Base-by-base conservation (phyloP, 2,329 filamentous ascomycete species). In the Leptographium lundbergii region DNA sequence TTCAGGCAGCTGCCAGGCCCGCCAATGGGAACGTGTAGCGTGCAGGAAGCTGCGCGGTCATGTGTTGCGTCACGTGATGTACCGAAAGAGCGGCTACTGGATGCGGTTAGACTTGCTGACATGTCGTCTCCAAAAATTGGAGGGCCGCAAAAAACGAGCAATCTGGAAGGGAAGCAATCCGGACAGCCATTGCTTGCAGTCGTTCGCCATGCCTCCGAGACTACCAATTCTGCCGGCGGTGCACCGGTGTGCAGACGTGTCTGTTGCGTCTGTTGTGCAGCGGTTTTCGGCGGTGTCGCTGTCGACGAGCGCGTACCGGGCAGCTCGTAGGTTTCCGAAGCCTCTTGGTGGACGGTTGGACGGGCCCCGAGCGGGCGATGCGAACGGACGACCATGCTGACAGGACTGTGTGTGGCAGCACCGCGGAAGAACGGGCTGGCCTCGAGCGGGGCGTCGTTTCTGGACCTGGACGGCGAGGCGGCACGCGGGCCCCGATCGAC, bases 161-260 rank as follows among this genome's bases (percentile, higher is more conserved):
- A 34, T 34, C 32, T 34, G 6, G 14, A 14, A 39, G 36, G 13
- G 14, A 39, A 39, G 36, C 14, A 17, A 39, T 39, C 14, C 36
- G 7, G 36, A 39, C 13, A 39, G 36, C 36, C 32, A 34, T 34
- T 34, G 36, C 13, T 4, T 17, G 36, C 13, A 39, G 13, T 13
- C 13, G 9, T 11, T 91, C 61, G 54, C 50, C 27, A 66, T 66
- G 64, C 57, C 64, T 25, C 61, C 63, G 19, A 62, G 62, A 62
- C 50, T 65, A 56, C 53, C 59, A 48, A 25, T 34, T 22, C 42
- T 48, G n/a, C 32, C 56, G 47, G 56, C 55, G 19, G 34, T 51
- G 1, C 32, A 29, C 42, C 59, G 58, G 27, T 48, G 59, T 59
- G 48, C 52, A 24, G 34, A 17, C 22, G 2, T 50, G 32, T 51